Evolutionary conservation across 2,329 filamentous ascomycete species (phyloP).

Genomic region (Pseudogymnoascus sp.): DNA sequence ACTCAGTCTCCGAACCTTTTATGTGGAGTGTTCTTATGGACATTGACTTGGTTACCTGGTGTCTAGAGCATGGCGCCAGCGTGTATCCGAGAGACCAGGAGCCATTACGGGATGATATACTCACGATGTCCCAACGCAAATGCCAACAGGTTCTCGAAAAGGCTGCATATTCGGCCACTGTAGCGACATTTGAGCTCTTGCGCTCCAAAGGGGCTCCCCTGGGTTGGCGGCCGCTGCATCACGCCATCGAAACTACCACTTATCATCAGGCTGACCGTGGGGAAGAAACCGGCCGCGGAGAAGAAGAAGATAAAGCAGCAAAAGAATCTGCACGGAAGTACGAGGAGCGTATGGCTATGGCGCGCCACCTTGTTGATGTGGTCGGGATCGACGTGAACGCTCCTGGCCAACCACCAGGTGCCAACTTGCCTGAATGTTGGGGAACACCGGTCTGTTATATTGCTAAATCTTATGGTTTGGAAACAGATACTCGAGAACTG

Average conservation of each 20-base stretch:
- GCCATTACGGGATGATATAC: not conserved
- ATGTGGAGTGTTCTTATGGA: slow-evolving; percentile 8
- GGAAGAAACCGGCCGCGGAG: not conserved
- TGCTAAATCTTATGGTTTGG: not conserved
- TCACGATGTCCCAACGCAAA: not conserved
- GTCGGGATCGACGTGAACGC: slow-evolving; percentile 10
- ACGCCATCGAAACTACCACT: not conserved
- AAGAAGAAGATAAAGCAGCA: not conserved
- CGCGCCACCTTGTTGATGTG: slow-evolving; percentile 11
- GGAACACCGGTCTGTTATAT: slow-evolving; percentile 9
- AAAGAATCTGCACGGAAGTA: not conserved
- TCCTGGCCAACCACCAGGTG: not conserved
- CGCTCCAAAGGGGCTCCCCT: slow-evolving; percentile 12
- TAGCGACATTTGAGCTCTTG: slow-evolving; percentile 12
- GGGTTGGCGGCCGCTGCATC: slow-evolving; percentile 9
- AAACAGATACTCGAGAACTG: slow-evolving; percentile 5
- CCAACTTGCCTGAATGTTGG: not conserved
- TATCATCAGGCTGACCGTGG: not conserved
- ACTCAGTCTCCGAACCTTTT: not conserved
- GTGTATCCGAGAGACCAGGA: not conserved
- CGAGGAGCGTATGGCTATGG: slow-evolving; percentile 11
- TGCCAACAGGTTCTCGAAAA: slow-evolving; percentile 7
- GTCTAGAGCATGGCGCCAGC: slow-evolving; percentile 9
- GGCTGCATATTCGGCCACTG: not conserved
- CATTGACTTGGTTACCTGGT: slow-evolving; percentile 10